Base-by-base conservation (phyloP, 108 stramenopile species). In the Stephanodiscus minutulus region DNA sequence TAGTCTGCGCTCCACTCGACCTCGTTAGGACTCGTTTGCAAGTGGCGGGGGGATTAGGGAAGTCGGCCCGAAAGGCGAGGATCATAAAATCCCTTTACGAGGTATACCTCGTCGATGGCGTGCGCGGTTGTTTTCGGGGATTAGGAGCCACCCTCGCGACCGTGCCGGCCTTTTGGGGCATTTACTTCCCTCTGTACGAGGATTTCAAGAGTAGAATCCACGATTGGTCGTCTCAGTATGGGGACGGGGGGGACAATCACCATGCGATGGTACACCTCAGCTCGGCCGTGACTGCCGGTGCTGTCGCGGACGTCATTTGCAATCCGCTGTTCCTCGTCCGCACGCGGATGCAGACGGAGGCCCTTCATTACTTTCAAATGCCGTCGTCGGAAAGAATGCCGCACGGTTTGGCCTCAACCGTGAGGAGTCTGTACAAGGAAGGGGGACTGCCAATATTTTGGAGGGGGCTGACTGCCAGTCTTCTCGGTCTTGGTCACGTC, bases 301-400 rank as follows among this genome's bases (percentile, higher is more conserved):
- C 88, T 55, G 81, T 94, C 8, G 88, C 91, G 9, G 96, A 97
- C 83, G 48, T 93, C 35, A 79, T 93, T 66, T 93, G 92, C 76
- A 97, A 97, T 82, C 96, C 96, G 15, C 76, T 95, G 75, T 97
- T 94, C 83, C 92, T 97, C 22, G 86, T 95, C 36, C 82, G 96
- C 21, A 94, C 93, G 25, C 64, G 96, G 21, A 75, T 96, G 50
- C 96, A 96, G 73, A 96, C 96, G 20, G 91, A 96, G 64, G 86
- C 90, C 11, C 64, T 96, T 65, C 94, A 96, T 76, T 79, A 85
- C 25, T 65, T 89, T 33, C 82, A 82, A 21, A 63, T 76, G 29
- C 76, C 70, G 0, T 62, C 27, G 28, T 39, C 59, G 21, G 72
- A 76, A 21, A 61, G 70, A 48, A 74, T 46, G 47, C 82, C 79